phyloP scores from a whole-genome alignment of 208 protist species.

The Wallacemonas rigidus region DNA sequence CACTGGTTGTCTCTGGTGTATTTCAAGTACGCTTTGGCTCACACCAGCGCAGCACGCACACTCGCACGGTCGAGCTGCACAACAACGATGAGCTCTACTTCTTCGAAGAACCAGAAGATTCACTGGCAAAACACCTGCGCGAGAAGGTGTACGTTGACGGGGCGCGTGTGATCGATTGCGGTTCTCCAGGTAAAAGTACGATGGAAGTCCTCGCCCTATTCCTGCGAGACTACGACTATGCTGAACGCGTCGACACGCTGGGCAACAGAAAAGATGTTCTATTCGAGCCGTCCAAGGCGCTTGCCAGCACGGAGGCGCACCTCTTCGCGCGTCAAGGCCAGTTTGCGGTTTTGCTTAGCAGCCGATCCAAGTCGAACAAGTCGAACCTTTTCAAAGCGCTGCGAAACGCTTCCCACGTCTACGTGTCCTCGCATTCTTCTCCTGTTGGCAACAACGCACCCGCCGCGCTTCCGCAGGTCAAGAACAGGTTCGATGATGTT shows the following conservation, averaged over 20 bases:
- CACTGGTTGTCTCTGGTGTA: slow-evolving; percentile 43
- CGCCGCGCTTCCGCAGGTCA: background rate
- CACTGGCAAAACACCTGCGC: slow-evolving; percentile 59
- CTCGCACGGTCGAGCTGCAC: slow-evolving; percentile 64
- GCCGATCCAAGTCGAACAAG: slow-evolving; percentile 49
- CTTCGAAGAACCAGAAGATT: slow-evolving; percentile 59
- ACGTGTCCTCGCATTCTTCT: slow-evolving; percentile 19
- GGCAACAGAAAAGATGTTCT: slow-evolving; percentile 37
- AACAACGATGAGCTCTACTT: slow-evolving; percentile 55
- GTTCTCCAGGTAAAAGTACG: slow-evolving; percentile 23
- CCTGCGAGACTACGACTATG: slow-evolving; percentile 50
- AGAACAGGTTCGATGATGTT: slow-evolving; percentile 18
- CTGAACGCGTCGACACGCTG: slow-evolving; percentile 40
- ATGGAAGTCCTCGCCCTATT: slow-evolving; percentile 41
- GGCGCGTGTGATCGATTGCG: slow-evolving; percentile 51
- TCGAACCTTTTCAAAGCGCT: slow-evolving; percentile 49
- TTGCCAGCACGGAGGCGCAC: background rate
- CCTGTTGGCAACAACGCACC: background rate
- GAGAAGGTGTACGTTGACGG: slow-evolving; percentile 59
- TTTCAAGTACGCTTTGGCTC: slow-evolving; percentile 38
- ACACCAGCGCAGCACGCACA: slow-evolving; percentile 16
- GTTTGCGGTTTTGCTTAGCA: slow-evolving; percentile 36
- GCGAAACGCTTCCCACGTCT: slow-evolving; percentile 29
- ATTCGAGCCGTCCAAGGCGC: slow-evolving; percentile 15
- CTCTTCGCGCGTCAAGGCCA: background rate